Evolutionary conservation across 345 rosid species (phyloP).

Genomic region (Hibiscus trionum): DNA sequence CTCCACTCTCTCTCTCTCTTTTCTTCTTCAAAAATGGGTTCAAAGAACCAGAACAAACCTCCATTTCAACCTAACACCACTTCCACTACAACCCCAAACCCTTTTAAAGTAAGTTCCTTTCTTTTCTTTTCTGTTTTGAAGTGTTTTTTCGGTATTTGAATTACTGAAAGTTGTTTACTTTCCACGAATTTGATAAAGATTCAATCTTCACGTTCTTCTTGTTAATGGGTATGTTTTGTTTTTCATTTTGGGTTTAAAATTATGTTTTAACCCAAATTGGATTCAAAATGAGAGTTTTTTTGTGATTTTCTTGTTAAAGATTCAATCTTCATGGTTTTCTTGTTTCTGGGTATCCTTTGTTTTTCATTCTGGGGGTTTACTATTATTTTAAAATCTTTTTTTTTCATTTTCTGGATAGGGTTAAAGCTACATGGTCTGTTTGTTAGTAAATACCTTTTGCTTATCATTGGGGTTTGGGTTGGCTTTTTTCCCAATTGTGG

Average conservation of each 20-base stretch:
- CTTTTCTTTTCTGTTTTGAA: not conserved
- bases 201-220: slow-evolving; percentile 10
- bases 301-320: not conserved
- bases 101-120: slow-evolving; percentile 35
- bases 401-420: not conserved
- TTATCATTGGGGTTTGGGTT: not conserved
- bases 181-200: not conserved
- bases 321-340: slow-evolving; percentile 8
- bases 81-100: slow-evolving; percentile 3
- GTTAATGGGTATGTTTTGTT: slow-evolving; percentile 12
- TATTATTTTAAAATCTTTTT: not conserved
- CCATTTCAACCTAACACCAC: slow-evolving; percentile 28
- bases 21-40: slow-evolving; percentile 24
- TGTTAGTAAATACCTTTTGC: slow-evolving; percentile 5
- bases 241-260: not conserved
- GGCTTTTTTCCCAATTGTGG: not conserved
- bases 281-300: not conserved
- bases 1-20: slow-evolving; percentile 26
- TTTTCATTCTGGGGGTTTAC: not conserved
- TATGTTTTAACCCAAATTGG: too few species aligned
- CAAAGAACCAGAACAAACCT: slow-evolving; percentile 48
- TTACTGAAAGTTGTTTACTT: not conserved
- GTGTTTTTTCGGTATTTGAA: not conserved
- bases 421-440: slow-evolving; percentile 9
- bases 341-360: slow-evolving; percentile 10